Conservation (phyloP, 768 basidiomycete species). For the Ramaria sp. region DNA sequence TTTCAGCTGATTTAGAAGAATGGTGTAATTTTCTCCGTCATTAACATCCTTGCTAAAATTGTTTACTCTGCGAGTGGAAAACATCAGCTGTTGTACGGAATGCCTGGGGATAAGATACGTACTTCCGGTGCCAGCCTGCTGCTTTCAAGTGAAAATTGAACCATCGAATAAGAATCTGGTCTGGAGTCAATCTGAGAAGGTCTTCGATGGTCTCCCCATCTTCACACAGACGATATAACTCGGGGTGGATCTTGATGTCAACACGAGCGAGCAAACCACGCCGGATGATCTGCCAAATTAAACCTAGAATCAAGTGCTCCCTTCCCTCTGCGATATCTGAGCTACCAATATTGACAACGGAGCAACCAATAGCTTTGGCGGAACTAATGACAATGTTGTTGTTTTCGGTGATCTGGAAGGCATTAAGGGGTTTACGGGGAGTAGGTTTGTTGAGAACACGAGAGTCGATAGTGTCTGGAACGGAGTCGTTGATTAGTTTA, state of each 20-base stretch:
- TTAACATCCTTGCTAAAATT: constrained; percentile 98
- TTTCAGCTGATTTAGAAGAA: constrained; percentile 91
- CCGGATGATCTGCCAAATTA: constrained; percentile 98
- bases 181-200: constrained; percentile 84
- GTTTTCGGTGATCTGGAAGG: constrained; percentile 99
- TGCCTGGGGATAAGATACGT: constrained; percentile 11
- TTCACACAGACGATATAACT: constrained; percentile 90
- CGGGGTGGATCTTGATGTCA: constrained; percentile 97
- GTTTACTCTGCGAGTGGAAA: constrained; percentile 52
- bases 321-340: constrained; percentile 85
- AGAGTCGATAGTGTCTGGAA: constrained; percentile 97
- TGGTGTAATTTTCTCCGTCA: constrained; percentile 96
- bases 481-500: constrained; percentile 98
- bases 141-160: constrained; percentile 98
- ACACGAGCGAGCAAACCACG: constrained; percentile 88
- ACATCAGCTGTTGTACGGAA: neutral
- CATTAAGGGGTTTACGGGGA: constrained; percentile 76
- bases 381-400: constrained; percentile 99
- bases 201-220: constrained; percentile 98
- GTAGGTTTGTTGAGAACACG: constrained; percentile 93
- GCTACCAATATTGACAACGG: constrained; percentile 96
- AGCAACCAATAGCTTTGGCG: constrained; percentile 95
- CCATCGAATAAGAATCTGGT: constrained; percentile 97
- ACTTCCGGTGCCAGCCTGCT: constrained; percentile 86
- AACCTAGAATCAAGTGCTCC: constrained; percentile 92